Conservation (phyloP, 148 eudicot genomes). For the Limonium bicolor region DNA sequence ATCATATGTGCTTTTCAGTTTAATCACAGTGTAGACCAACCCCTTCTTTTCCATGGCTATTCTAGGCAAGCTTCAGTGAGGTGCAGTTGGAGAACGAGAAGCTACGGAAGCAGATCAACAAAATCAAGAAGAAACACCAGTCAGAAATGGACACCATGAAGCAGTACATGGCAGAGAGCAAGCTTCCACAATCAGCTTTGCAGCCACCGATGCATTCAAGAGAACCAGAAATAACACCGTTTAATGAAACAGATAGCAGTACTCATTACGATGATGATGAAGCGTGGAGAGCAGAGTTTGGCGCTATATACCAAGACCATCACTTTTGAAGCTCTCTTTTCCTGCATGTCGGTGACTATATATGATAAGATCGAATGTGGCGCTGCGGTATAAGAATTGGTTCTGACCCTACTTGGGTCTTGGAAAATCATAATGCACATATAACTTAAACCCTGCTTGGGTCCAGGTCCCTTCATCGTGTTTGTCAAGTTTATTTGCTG, state of each 20-base stretch:
- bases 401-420: no score
- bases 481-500: no score
- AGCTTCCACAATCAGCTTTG: constrained; percentile 74
- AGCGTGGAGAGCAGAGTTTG: constrained; percentile 88
- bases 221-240: constrained; percentile 29
- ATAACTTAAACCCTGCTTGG: no score
- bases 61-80: constrained; percentile 12
- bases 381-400: no score
- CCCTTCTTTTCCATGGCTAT: no score
- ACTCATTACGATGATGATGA: constrained; percentile 45
- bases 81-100: constrained; percentile 68
- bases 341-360: no score
- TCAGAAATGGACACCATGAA: constrained; percentile 94
- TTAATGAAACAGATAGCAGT: constrained; percentile 9
- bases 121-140: constrained; percentile 87
- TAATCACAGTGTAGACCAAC: no score
- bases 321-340: no score
- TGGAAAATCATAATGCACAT: no score
- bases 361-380: no score
- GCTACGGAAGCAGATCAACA: constrained; percentile 54
- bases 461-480: no score
- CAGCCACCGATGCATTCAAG: constrained; percentile 37
- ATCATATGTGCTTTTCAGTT: no score
- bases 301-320: constrained; percentile 73
- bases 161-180: constrained; percentile 85